These are phyloP conservation scores for Phytophthora sp. DNA, from an alignment of 352 stramenopile species.

Conservation along the genomic window DNA sequence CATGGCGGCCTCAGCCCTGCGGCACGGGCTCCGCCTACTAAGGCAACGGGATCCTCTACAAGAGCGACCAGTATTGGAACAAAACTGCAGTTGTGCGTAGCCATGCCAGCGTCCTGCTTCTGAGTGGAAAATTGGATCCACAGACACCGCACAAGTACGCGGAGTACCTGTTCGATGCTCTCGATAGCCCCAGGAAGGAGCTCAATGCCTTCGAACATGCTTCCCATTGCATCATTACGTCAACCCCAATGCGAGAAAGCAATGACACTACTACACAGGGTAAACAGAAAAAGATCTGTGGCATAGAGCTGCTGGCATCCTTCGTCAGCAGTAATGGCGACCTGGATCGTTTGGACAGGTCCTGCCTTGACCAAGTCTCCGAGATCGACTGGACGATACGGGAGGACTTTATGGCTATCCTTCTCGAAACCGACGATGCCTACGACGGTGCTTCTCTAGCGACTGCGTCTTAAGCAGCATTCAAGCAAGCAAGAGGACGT, in stretches of 20 bases:
- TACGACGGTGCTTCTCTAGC: too few relatives aligned
- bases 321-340: slow-evolving; percentile 37
- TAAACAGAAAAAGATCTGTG: slow-evolving; percentile 28
- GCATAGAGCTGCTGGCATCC: slow-evolving; percentile 40
- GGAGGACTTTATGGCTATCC: too few relatives aligned
- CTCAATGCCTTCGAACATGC: slow-evolving; percentile 44
- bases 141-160: slow-evolving; percentile 56
- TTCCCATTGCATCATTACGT: slow-evolving; percentile 28
- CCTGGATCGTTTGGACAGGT: slow-evolving; percentile 36
- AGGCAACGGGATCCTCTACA: slow-evolving; percentile 28
- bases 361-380: slow-evolving; percentile 33
- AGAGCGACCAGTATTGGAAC: slow-evolving; percentile 56
- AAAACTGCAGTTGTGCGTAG: slow-evolving; percentile 30
- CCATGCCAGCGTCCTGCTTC: slow-evolving; percentile 39
- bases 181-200: slow-evolving; percentile 33
- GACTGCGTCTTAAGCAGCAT: too few relatives aligned
- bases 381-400: too few relatives aligned
- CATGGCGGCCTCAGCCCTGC: too few relatives aligned
- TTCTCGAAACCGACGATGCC: too few relatives aligned
- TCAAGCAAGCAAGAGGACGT: too few relatives aligned
- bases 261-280: too few relatives aligned
- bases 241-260: slow-evolving; percentile 19
- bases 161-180: slow-evolving; percentile 22
- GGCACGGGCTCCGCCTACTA: too few relatives aligned
- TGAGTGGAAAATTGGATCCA: slow-evolving; percentile 46